Evolutionary conservation across 331 rosid species (phyloP).

Genomic region (Acacia concinna): DNA sequence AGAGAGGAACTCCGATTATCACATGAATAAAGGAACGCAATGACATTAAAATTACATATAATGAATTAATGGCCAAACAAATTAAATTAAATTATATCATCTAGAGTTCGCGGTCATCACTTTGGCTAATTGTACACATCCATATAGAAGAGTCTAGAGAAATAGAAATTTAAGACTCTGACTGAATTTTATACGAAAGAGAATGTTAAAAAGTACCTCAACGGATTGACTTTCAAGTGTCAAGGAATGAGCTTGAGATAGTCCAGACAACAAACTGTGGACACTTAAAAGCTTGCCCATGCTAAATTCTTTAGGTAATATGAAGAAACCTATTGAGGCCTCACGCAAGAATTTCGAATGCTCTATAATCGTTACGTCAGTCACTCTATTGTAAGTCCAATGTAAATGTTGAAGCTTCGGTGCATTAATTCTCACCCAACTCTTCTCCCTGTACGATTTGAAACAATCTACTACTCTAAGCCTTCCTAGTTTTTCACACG

Average conservation of each 20-base stretch:
- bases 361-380: slow-evolving; percentile 41
- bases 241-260: slow-evolving; percentile 53
- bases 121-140: too few relatives aligned
- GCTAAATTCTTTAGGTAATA: slow-evolving; percentile 36
- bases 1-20: not conserved
- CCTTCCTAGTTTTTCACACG: slow-evolving; percentile 42
- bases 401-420: slow-evolving; percentile 43
- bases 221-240: slow-evolving; percentile 50
- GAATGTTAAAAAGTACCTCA: slow-evolving; percentile 51
- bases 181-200: not conserved
- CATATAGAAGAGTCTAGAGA: not conserved
- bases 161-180: not conserved
- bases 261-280: slow-evolving; percentile 49
- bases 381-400: slow-evolving; percentile 63
- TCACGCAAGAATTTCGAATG: slow-evolving; percentile 41
- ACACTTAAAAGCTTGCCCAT: slow-evolving; percentile 54
- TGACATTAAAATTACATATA: not conserved
- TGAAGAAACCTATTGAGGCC: slow-evolving; percentile 53
- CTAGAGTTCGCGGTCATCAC: not conserved
- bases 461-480: slow-evolving; percentile 55
- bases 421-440: slow-evolving; percentile 57
- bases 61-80: not conserved
- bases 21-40: not conserved
- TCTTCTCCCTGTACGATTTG: slow-evolving; percentile 40
- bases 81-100: not conserved